Conservation (phyloP, 495 filamentous ascomycete genomes). For the Margaritispora aquatica region DNA sequence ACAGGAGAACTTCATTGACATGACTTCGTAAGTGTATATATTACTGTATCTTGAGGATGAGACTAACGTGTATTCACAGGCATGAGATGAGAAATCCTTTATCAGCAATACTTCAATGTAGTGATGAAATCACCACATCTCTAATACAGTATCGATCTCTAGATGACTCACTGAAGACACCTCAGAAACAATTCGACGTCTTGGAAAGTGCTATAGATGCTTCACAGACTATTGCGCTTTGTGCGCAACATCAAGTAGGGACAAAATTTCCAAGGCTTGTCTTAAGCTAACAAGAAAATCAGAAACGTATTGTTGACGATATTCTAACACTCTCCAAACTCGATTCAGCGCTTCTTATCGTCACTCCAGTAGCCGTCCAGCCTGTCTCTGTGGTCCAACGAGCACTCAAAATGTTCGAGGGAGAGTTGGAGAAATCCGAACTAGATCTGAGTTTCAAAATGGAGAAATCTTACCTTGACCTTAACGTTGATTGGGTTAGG, state of each 20-base stretch:
- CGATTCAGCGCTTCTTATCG: slow-evolving; percentile 71
- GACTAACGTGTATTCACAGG: slow-evolving; percentile 30
- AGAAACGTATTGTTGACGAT: slow-evolving; percentile 62
- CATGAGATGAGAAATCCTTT: slow-evolving; percentile 86
- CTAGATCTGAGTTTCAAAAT: slow-evolving; percentile 64
- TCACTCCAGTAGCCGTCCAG: slow-evolving; percentile 68
- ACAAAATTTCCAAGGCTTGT: background rate
- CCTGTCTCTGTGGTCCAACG: slow-evolving; percentile 58
- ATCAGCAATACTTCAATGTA: slow-evolving; percentile 73
- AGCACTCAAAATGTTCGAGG: slow-evolving; percentile 75
- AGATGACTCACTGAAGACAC: slow-evolving; percentile 18
- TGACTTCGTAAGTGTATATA: slow-evolving; percentile 18
- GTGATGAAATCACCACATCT: slow-evolving; percentile 63
- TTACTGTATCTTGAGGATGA: background rate
- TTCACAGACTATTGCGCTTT: slow-evolving; percentile 76
- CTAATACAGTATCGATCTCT: slow-evolving; percentile 36
- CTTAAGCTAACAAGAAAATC: background rate
- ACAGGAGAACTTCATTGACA: slow-evolving; percentile 81
- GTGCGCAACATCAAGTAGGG: slow-evolving; percentile 71
- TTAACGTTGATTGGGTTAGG: slow-evolving; percentile 68
- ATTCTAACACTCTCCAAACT: slow-evolving; percentile 79
- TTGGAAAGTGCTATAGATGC: slow-evolving; percentile 62
- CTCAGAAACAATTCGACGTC: slow-evolving; percentile 22
- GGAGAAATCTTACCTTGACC: slow-evolving; percentile 55
- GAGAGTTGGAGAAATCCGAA: slow-evolving; percentile 65